Evolutionary conservation across 208 protist genomes (phyloP).

Genomic region (Leishmania aethiopica): DNA sequence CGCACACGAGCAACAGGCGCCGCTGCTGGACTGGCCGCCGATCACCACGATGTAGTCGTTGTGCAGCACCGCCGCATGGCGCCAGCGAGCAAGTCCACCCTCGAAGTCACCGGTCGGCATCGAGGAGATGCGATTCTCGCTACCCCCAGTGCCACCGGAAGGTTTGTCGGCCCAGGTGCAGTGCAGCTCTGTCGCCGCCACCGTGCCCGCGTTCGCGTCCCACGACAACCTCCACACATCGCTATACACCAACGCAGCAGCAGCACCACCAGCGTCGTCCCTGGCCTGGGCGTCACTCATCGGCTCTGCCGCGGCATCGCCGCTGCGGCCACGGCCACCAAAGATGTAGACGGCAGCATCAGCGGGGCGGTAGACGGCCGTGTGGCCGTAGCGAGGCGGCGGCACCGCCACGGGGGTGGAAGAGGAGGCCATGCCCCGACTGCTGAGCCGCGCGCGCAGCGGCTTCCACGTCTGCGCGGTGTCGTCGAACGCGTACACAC

Average conservation of each 20-base stretch:
- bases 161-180: constrained; percentile 19
- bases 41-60: constrained; percentile 64
- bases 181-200: constrained; percentile 19
- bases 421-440: not conserved
- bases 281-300: not conserved
- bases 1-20: constrained; percentile 30
- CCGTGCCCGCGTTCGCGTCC: not conserved
- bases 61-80: constrained; percentile 57
- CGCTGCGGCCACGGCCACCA: constrained; percentile 43
- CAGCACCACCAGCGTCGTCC: not conserved
- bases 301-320: not conserved
- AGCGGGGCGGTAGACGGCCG: constrained; percentile 42
- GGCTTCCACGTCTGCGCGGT: constrained; percentile 17
- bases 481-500: constrained; percentile 22
- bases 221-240: constrained; percentile 50
- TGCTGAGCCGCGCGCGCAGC: constrained; percentile 11
- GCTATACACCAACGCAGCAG: constrained; percentile 8
- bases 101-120: not conserved
- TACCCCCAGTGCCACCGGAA: not conserved
- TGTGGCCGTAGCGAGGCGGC: constrained; percentile 58
- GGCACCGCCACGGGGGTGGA: not conserved
- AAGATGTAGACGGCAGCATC: constrained; percentile 69
- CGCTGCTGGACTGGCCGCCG: constrained; percentile 41
- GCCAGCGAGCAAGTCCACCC: constrained; percentile 42
- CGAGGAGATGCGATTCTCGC: constrained; percentile 1